phyloP scores from a whole-genome alignment of 192 early-diverging fungal species.

The Paraglomus brasilianum region DNA sequence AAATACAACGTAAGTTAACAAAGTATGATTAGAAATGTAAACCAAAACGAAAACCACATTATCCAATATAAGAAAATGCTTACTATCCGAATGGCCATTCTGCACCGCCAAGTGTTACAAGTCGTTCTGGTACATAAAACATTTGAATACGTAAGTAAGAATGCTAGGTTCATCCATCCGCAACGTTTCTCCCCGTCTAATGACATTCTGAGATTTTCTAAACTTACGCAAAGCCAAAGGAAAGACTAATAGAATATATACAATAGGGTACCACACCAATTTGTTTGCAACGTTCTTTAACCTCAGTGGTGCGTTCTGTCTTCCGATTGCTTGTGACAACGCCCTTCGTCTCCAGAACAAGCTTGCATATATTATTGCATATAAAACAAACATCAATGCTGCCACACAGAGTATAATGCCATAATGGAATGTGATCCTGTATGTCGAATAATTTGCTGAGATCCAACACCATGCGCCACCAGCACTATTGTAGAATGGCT shows the following conservation, averaged over 20 bases:
- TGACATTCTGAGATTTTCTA: no score
- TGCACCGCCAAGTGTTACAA: not conserved
- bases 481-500: not conserved
- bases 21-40: not conserved
- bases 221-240: no score
- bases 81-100: not conserved
- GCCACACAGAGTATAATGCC: constrained; percentile 7
- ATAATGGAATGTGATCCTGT: constrained; percentile 25
- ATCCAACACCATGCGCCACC: constrained; percentile 31
- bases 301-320: not conserved
- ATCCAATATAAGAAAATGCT: not conserved
- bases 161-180: no score
- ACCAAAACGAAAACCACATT: not conserved
- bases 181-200: no score
- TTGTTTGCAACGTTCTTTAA: constrained; percentile 20
- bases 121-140: constrained; percentile 7
- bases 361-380: not conserved
- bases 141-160: no score
- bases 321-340: not conserved
- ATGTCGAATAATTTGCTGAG: not conserved
- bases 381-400: not conserved
- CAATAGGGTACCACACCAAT: constrained; percentile 25
- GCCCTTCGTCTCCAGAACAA: constrained; percentile 5
- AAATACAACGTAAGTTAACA: not conserved
- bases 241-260: not conserved